phyloP scores from a whole-genome alignment of 1,284 basidiomycete genomes.

The Cryptococcus sp. region DNA sequence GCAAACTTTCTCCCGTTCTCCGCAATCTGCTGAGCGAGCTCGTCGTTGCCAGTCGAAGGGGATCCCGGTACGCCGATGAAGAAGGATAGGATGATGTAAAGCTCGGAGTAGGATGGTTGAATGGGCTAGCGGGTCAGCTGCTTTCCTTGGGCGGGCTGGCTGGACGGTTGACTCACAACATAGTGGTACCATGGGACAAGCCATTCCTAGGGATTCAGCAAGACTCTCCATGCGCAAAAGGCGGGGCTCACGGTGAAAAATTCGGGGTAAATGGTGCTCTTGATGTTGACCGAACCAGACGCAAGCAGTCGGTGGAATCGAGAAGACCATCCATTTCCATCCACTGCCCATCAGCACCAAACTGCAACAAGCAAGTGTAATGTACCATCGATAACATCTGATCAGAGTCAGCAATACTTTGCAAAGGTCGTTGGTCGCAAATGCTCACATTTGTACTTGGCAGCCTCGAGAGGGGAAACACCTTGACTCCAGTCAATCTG shows the following conservation, averaged over 20 bases:
- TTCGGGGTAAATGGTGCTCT: slow-evolving; percentile 48
- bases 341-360: slow-evolving; percentile 15
- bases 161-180: slow-evolving; percentile 31
- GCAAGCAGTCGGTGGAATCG: slow-evolving; percentile 44
- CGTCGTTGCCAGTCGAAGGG: slow-evolving; percentile 39
- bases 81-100: slow-evolving; percentile 51
- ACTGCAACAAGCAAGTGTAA: background rate
- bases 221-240: no score
- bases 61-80: slow-evolving; percentile 47
- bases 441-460: slow-evolving; percentile 42
- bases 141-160: no score
- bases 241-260: slow-evolving; percentile 7
- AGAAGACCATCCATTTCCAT: slow-evolving; percentile 47
- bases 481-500: slow-evolving; percentile 33
- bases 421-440: background rate
- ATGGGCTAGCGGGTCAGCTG: slow-evolving; percentile 39
- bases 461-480: slow-evolving; percentile 31
- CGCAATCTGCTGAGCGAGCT: slow-evolving; percentile 47
- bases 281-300: slow-evolving; percentile 48
- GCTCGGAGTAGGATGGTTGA: slow-evolving; percentile 50
- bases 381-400: slow-evolving; percentile 6
- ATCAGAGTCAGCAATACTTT: slow-evolving; percentile 2
- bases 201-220: no score
- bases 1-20: slow-evolving; percentile 47
- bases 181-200: slow-evolving; percentile 50